Base-by-base conservation (phyloP, 352 stramenopile species). In the Globisporangium carolinianum region DNA sequence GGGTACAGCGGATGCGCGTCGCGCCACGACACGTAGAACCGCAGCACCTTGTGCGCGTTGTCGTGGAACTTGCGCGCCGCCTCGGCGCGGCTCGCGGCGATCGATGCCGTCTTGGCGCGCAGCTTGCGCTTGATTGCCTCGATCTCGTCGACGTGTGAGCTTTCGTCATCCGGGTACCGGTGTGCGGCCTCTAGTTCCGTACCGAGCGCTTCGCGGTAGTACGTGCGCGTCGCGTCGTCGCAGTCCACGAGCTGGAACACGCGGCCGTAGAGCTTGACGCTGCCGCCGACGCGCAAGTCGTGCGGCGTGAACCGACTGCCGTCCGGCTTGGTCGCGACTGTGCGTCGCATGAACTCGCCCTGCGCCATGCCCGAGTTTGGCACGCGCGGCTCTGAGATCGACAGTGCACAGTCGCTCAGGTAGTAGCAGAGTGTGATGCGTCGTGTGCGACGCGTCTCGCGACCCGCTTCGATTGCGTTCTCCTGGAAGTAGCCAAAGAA, bases 1-100 rank as follows among this genome's bases (percentile, higher is more conserved):
- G 91, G 88, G 58, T 97, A 96, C 53, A 96, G 67, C 18, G 84
- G 83, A 50, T 97, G 84, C 35, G 73, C 72, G 60, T 98, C 94
- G n/a, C 89, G 80, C 89, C 93, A 98, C 9, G 85, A 86, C 50
- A 90, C 89, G 65, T 81, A 96, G 68, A 98, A 98, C 32, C 88
- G 72, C 49, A 98, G 75, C 32, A 97, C 89, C 38, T 95, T 87
- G 53, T 87, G 81, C 53, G 86, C 83, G 55, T 87, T 71, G 43
- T 85, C 72, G 60, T 88, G 76, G 61, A 91, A 91, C 66, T 91
- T 86, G 55, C 82, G 79, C 43, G 76, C 71, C 6, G 68, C 60
- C 48, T 86, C 76, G 10, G 69, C 65, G 15, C 72, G 68, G 49
- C 72, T 85, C 32, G 69, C 67, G 37, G 51, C 60, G 36, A 60